A percentile compares a stretch with the other conserved stretches of the same genome.
phyloP scores from a whole-genome alignment of 2,329 filamentous ascomycete genomes.

The Cordyceps fumosorosea region DNA sequence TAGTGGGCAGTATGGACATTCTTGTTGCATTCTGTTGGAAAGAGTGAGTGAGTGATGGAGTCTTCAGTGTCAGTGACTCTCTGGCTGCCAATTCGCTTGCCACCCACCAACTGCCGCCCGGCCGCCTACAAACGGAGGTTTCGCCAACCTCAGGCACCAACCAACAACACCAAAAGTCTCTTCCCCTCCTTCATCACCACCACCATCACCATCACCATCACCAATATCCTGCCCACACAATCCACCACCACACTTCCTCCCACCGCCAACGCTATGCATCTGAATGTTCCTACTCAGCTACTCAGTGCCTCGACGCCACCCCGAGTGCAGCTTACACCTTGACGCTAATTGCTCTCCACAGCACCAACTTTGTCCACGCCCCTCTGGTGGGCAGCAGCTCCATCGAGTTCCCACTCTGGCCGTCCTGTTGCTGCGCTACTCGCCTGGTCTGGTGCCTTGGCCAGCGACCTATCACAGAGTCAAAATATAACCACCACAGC shows the following conservation, averaged over 20 bases:
- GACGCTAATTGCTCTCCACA: background rate
- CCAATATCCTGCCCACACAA: background rate
- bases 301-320: constrained; percentile 5
- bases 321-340: background rate
- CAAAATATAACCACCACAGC: background rate
- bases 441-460: background rate
- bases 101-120: background rate
- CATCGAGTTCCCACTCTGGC: background rate
- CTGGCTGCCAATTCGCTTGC: background rate
- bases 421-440: constrained; percentile 2
- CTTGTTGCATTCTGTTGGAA: background rate
- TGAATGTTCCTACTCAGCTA: background rate
- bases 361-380: background rate
- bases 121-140: background rate
- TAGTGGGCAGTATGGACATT: background rate
- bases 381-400: background rate
- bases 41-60: too few species aligned
- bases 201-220: background rate
- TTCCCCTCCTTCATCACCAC: background rate
- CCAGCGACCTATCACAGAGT: background rate
- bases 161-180: background rate
- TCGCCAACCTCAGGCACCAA: background rate
- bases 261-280: background rate
- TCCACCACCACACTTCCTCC: background rate
- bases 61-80: too few species aligned